Base-by-base conservation (phyloP, 2,329 filamentous ascomycete species). In the Coniosporium tulheliwenetii region DNA sequence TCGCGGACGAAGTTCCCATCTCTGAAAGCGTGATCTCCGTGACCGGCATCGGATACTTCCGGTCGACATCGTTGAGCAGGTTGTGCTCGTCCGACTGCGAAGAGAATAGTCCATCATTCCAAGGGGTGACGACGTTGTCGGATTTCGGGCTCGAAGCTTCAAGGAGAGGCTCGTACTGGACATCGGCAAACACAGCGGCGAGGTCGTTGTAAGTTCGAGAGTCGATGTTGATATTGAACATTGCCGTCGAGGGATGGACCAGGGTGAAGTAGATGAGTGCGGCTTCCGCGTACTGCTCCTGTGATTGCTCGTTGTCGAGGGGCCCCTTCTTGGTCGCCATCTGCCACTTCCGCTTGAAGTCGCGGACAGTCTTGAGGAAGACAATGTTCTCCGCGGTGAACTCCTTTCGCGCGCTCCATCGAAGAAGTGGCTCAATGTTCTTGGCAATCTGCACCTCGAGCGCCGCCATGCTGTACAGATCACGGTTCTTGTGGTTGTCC, bases 311-410 rank as follows among this genome's bases (percentile, higher is more conserved):
- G 40, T 7, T 48, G 43, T 37, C 45, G 42, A 14, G 41, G 35
- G 10, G 39, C 13, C 46, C 43, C 43, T 9, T 46, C 43, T 44
- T 47, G 15, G 41, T 36, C 38, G 44, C 45, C 41, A 36, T 39
- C 10, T 38, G 39, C 51, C 56, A 63, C 33, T 50, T 41, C 38
- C 54, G 49, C 52, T 72, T 76, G 72, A 74, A 81, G 43, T 69
- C 64, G 2, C 66, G 61, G 8, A 80, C 69, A 34, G 65, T 62
- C 8, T 67, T 71, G 5, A 82, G 58, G 54, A 82, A 82, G 37
- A 77, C 70, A 47, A 82, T 77, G 51, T 83, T 83, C 54, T 83
- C 79, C 10, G 77, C 78, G 0, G 77, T 81, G 51, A 82, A 81
- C 48, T 82, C 79, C 31, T 70, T 67, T 1, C 73, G 63, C 0